Evolutionary conservation across 768 basidiomycete species (phyloP).

Genomic region (Hericium coralloides): DNA sequence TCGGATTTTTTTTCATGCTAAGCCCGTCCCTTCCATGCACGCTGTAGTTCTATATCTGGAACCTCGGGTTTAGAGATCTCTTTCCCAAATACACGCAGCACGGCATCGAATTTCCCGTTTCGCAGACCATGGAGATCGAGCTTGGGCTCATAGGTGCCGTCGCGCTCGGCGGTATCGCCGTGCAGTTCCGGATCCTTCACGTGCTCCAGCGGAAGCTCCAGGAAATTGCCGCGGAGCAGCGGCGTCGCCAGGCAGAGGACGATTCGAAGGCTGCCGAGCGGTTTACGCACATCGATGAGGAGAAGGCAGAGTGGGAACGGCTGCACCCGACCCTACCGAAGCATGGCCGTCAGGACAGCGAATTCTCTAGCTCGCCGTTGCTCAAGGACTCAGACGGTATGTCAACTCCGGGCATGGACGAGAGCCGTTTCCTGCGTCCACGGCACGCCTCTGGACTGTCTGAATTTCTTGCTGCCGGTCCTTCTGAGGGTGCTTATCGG

Average conservation of each 20-base stretch:
- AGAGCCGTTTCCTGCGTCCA: conserved; percentile 45
- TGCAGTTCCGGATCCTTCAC: conserved; percentile 81
- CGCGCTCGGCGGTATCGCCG: conserved; percentile 78
- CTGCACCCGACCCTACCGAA: conserved; percentile 61
- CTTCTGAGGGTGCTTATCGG: conserved; percentile 53
- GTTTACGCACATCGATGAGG: conserved; percentile 53
- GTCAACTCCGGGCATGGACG: conserved; percentile 35
- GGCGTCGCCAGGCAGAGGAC: conserved; percentile 62
- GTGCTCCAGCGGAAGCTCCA: conserved; percentile 71
- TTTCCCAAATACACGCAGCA: conserved; percentile 70
- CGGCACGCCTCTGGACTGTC: conserved; percentile 63
- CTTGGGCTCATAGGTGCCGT: conserved; percentile 82
- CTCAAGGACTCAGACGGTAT: conserved; percentile 43
- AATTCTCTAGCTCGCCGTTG: conserved; percentile 51
- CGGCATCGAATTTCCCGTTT: conserved; percentile 70
- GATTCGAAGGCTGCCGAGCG: conserved; percentile 66
- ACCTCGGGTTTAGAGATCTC: conserved; percentile 74
- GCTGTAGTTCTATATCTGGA: conserved; percentile 87
- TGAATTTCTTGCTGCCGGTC: conserved; percentile 59
- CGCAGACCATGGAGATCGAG: conserved; percentile 90
- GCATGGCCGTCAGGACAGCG: conserved; percentile 57
- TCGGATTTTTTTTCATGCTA: background rate
- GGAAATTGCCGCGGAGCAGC: conserved; percentile 72
- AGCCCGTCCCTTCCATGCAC: conserved; percentile 5
- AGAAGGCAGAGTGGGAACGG: conserved; percentile 81